Evolutionary conservation across 495 filamentous ascomycete species (phyloP), one percentile per base, ranked within the genome.

Genomic region (Clavariopsis aquatica): DNA sequence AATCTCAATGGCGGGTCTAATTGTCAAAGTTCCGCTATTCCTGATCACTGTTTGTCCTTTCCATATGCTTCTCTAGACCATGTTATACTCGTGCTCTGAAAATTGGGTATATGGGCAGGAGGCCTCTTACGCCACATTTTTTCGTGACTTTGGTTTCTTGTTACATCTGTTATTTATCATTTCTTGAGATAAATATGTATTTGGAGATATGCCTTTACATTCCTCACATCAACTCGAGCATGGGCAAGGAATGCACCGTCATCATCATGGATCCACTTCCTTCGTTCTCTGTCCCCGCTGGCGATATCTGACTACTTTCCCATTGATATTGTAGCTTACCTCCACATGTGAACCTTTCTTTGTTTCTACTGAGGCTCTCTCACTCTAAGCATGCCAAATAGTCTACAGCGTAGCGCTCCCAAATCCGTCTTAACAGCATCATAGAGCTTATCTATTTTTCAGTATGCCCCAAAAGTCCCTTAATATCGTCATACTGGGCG

Each of bases 401-500:
- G 6, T 43, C 38, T 43, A 17, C 38, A 43, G n/a, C 38, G 13
- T 43, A 3, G 38, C 15, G 38, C 38, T 17, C 38, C 4, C 13
- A 43, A 8, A 17, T 43, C 38, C 3, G 15, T 15, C 13, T 17
- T 43, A 8, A n/a, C 38, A 43, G 5, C 38, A 43, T 43, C 12
- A 3, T 17, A 43, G 3, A 43, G 6, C n/a, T 17, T 2, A 43
- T 43, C 38, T 17, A 17, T 17, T n/a, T 43, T 3, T 17, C n/a
- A 17, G 38, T 8, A 43, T 43, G 38, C 15, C 38, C n/a, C 38
- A n/a, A 43, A 3, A 43, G 26, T 45, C 60, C 19, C 49, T 69
- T 12, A 68, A 69, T 29, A 62, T 71, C 24, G 52, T 71, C 8
- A 53, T 69, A 17, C 46, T 69, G 4, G 66, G 66, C 28, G 60